Evolutionary conservation across 2,329 filamentous ascomycete genomes (phyloP), one percentile per base, ranked within the genome.

Genomic region (Akanthomyces uredinophilus): DNA sequence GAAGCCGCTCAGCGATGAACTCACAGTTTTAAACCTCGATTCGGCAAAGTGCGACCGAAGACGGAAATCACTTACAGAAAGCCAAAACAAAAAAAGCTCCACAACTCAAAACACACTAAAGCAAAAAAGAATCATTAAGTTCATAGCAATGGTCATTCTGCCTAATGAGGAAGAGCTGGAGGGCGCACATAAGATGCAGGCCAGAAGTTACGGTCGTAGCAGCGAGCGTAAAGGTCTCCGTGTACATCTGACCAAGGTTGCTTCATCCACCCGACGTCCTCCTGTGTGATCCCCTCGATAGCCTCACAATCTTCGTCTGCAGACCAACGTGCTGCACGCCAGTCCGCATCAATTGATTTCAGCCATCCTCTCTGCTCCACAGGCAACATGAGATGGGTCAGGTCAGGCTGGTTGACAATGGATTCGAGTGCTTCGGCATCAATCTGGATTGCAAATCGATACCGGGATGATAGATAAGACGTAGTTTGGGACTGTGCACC

Each of bases 251-350:
- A 47, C 54, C 43, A 57, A 57, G 41, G 27, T 39, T 57, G 43
- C 54, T 57, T 57, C 54, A 57, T 57, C 54, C 43, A 57, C 41
- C 54, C 43, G 37, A 57, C 54, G 16, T 57, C 54, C 54, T 57
- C 54, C 29, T 57, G n/a, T 49, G 43, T 57, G 39, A n/a, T 44
- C 27, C 54, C 54, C 27, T 57, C 27, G n/a, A 57, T 57, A 24
- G 54, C 54, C 43, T 49, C 43, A 35, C 18, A 47, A 47, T 27
- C 43, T 47, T 49, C 54, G 29, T 49, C 43, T 49, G n/a, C 29
- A 49, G 54, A 49, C 53, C 41, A 56, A 56, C 41, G 27, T 47
- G 41, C 41, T 49, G n/a, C 41, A 57, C n/a, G 22, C 54, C 54
- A 57, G 27, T 47, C 43, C 29, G n/a, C 43, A 24, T 57, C 29